phyloP scores from a whole-genome alignment of 164 flowering plant species.

The Liriodendron chinense region DNA sequence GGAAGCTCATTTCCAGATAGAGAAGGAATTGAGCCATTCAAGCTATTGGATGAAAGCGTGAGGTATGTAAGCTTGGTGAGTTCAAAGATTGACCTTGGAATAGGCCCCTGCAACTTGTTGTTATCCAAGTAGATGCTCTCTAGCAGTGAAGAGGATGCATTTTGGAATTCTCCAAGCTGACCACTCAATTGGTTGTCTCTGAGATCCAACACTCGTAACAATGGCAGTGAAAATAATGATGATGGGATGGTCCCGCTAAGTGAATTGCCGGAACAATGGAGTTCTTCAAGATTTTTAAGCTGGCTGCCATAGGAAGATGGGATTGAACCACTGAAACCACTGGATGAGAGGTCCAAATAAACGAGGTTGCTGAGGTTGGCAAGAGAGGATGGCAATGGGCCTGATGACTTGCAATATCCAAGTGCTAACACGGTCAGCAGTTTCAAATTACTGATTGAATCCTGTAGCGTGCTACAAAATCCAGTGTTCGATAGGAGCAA shows the following conservation, averaged over 20 bases:
- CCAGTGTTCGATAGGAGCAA: background rate
- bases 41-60: no score
- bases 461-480: background rate
- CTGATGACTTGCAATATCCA: conserved; percentile 12
- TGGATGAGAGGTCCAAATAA: no score
- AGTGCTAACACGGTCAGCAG: conserved; percentile 10
- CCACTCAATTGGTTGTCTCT: conserved; percentile 21
- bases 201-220: conserved; percentile 16
- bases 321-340: background rate
- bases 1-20: no score
- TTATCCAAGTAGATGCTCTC: no score
- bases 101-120: no score
- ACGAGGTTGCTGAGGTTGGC: no score
- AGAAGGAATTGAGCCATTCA: no score
- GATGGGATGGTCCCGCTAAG: conserved; percentile 18
- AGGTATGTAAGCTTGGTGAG: no score
- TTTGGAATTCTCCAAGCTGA: conserved; percentile 2
- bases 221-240: conserved; percentile 22
- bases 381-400: conserved; percentile 19
- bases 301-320: conserved; percentile 11
- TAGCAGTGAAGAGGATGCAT: background rate
- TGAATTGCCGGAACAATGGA: conserved; percentile 18
- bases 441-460: background rate
- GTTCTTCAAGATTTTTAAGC: conserved; percentile 13
- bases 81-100: no score